A percentile compares a stretch with the other conserved stretches of the same genome.
These are phyloP conservation scores for Cruciata laevipes DNA, from an alignment of 257 asterid species.

Conservation along the genomic window DNA sequence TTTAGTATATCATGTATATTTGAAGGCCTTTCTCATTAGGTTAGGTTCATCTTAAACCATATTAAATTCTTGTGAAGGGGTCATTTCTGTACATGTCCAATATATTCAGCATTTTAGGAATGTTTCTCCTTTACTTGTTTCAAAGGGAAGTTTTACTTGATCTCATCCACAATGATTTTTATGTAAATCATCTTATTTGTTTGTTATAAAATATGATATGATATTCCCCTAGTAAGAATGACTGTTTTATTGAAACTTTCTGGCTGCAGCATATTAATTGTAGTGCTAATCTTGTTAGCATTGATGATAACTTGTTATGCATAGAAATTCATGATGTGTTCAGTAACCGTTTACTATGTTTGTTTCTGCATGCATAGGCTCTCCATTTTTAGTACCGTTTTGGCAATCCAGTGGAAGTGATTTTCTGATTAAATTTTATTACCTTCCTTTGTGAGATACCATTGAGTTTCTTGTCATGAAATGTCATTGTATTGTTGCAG, in stretches of 20 bases:
- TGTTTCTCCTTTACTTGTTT: not conserved
- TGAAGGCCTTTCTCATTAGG: not conserved
- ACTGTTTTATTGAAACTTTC: no score
- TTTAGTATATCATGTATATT: not conserved
- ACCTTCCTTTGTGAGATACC: no score
- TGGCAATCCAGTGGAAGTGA: not conserved
- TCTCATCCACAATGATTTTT: no score
- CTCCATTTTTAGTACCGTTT: no score
- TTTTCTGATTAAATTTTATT: not conserved
- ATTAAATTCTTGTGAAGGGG: no score
- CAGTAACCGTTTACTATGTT: no score
- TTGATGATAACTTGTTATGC: not conserved
- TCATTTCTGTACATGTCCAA: not conserved
- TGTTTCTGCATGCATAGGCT: no score
- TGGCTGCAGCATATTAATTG: not conserved
- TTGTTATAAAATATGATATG: no score
- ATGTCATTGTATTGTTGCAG: constrained; percentile 26
- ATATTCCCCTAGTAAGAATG: no score
- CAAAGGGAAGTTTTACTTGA: no score
- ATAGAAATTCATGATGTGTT: no score
- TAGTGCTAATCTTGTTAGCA: not conserved
- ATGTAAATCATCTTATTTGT: no score
- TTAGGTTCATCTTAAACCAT: not conserved
- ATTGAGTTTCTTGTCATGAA: not conserved
- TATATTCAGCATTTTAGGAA: not conserved